Conservation (phyloP, 345 rosid genomes). For the Orychophragmus violaceus region DNA sequence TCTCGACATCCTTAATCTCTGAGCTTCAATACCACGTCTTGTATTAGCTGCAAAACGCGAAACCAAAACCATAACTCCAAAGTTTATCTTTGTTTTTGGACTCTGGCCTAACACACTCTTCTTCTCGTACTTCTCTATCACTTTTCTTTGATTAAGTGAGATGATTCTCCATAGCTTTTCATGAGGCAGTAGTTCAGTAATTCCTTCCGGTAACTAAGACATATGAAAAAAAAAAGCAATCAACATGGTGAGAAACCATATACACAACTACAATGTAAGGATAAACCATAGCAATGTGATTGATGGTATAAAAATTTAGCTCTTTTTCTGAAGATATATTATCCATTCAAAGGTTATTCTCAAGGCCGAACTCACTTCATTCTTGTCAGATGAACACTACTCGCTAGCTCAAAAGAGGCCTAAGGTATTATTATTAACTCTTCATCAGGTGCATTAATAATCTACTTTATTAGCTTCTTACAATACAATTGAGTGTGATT, state of each 20-base stretch:
- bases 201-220: slow-evolving; percentile 95
- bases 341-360: neutral
- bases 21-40: slow-evolving; percentile 52
- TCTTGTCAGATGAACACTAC: slow-evolving; percentile 76
- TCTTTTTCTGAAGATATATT: neutral
- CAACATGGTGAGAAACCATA: slow-evolving; percentile 20
- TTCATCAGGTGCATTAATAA: slow-evolving; percentile 90
- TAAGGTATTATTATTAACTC: slow-evolving; percentile 91
- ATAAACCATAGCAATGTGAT: neutral
- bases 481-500: neutral
- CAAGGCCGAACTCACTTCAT: slow-evolving; percentile 56
- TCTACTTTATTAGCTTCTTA: neutral
- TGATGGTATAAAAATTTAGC: neutral
- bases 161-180: too few species aligned
- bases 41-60: slow-evolving; percentile 72
- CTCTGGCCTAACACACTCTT: slow-evolving; percentile 12
- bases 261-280: neutral
- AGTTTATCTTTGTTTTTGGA: slow-evolving; percentile 33
- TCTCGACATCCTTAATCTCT: slow-evolving; percentile 41
- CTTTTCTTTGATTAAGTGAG: too few species aligned
- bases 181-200: slow-evolving; percentile 85
- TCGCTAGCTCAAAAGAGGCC: slow-evolving; percentile 70
- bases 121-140: too few species aligned
- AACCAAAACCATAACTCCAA: slow-evolving; percentile 52
- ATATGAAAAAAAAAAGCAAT: slow-evolving; percentile 48